Conservation (phyloP, 2,329 filamentous ascomycete genomes). For the Neopestalotiopsis clavispora region DNA sequence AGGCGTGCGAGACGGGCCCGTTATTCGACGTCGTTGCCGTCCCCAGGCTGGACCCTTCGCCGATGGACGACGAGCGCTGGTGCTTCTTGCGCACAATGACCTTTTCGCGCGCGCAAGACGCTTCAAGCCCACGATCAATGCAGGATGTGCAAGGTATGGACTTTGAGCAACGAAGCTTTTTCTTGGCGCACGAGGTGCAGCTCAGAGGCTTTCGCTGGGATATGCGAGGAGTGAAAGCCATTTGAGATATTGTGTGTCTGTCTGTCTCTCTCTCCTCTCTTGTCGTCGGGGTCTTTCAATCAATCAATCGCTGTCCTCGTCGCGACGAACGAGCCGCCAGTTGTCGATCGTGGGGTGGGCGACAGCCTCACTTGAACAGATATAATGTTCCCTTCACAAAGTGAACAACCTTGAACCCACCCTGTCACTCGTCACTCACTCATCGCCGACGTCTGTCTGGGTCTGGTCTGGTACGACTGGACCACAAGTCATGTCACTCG, state of each 20-base stretch:
- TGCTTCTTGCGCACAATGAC: conserved; percentile 13
- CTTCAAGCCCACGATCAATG: not conserved
- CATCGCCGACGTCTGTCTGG: too few species aligned
- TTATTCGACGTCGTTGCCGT: not conserved
- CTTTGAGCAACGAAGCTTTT: conserved; percentile 8
- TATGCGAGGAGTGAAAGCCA: conserved; percentile 4
- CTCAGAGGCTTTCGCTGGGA: conserved; percentile 5
- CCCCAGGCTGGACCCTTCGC: not conserved
- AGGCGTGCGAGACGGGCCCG: not conserved
- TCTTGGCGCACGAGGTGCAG: conserved; percentile 1
- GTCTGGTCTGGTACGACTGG: too few species aligned
- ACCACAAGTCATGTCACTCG: not conserved
- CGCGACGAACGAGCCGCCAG: not conserved
- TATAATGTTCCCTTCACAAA: too few species aligned
- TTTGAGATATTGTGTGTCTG: not conserved
- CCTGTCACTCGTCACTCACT: too few species aligned
- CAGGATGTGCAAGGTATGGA: conserved; percentile 5
- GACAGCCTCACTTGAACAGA: not conserved
- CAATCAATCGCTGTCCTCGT: too few species aligned
- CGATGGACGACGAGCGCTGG: conserved; percentile 6
- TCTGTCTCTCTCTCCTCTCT: too few species aligned
- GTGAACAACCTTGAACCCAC: too few species aligned
- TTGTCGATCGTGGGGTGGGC: not conserved
- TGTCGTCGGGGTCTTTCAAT: too few species aligned
- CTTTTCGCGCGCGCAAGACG: conserved; percentile 5